Percentiles rank a stretch among this genome's conserved stretches.
phyloP scores from a whole-genome alignment of 2,329 filamentous ascomycete species.

The Cladorrhinum sp. region DNA sequence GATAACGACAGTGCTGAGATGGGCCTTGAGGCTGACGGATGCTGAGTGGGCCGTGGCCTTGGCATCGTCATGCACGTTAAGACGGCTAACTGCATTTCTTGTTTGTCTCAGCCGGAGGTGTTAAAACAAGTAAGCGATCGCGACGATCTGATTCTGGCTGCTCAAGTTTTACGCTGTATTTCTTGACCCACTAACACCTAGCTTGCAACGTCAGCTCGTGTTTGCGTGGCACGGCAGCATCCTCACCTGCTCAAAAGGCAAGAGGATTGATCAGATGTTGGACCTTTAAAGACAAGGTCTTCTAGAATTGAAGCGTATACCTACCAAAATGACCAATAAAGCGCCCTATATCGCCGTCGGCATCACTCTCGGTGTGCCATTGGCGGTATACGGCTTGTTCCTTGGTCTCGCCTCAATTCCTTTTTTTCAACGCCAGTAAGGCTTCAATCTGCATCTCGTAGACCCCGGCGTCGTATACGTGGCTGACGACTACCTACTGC shows the following conservation, averaged over 20 bases:
- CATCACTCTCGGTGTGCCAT: conserved; percentile 54
- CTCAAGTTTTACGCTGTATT: neutral
- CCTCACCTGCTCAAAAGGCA: neutral
- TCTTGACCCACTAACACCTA: neutral
- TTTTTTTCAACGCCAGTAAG: conserved; percentile 77
- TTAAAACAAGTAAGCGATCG: neutral
- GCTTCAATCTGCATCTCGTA: conserved; percentile 17
- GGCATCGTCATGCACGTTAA: neutral
- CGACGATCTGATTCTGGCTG: neutral
- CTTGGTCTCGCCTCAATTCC: conserved; percentile 66
- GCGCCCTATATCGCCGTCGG: conserved; percentile 40
- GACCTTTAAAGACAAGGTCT: neutral
- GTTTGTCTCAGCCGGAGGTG: too few relatives aligned
- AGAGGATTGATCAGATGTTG: neutral
- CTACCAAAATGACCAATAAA: neutral
- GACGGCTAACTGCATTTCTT: neutral
- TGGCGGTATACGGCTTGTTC: conserved; percentile 64
- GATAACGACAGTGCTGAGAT: neutral
- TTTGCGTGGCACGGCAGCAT: neutral
- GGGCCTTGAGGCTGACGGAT: neutral
- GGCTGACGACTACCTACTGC: neutral
- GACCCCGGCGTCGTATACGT: neutral
- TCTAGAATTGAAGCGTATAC: neutral
- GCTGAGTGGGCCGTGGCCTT: neutral
- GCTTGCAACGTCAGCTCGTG: neutral